Percentiles rank a stretch among this genome's conserved stretches.
phyloP scores from a whole-genome alignment of 805 yeast species.

The Kregervanrija pseudodelftensis region DNA sequence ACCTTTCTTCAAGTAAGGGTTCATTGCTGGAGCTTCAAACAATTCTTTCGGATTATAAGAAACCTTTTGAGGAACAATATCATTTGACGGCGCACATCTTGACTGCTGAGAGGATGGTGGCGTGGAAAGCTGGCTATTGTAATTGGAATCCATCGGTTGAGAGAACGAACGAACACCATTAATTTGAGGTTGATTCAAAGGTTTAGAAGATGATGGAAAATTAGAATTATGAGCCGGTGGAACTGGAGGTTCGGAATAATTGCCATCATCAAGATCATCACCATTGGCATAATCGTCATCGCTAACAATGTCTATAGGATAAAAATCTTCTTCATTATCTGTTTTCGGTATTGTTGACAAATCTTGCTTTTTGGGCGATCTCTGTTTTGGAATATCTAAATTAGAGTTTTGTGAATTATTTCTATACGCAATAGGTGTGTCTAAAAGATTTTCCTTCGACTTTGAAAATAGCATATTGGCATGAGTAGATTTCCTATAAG shows the following conservation, averaged over 20 bases:
- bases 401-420: neutral
- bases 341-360: neutral
- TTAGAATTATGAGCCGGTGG: neutral
- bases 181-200: neutral
- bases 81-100: conserved; percentile 22
- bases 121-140: no score
- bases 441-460: neutral
- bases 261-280: neutral
- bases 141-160: no score
- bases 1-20: conserved; percentile 7
- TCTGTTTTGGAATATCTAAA: conserved; percentile 14
- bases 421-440: neutral
- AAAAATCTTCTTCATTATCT: neutral
- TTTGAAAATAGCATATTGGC: no score
- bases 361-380: conserved; percentile 3
- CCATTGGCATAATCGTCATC: conserved; percentile 1
- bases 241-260: neutral
- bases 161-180: neutral
- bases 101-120: conserved; percentile 7
- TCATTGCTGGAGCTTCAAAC: conserved; percentile 9
- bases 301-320: conserved; percentile 3
- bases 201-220: neutral
- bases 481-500: conserved; percentile 23
- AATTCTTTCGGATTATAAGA: conserved; percentile 9
- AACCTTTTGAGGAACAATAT: conserved; percentile 18